Conservation (phyloP, 1,284 basidiomycete genomes). For the Pterula multifida region DNA sequence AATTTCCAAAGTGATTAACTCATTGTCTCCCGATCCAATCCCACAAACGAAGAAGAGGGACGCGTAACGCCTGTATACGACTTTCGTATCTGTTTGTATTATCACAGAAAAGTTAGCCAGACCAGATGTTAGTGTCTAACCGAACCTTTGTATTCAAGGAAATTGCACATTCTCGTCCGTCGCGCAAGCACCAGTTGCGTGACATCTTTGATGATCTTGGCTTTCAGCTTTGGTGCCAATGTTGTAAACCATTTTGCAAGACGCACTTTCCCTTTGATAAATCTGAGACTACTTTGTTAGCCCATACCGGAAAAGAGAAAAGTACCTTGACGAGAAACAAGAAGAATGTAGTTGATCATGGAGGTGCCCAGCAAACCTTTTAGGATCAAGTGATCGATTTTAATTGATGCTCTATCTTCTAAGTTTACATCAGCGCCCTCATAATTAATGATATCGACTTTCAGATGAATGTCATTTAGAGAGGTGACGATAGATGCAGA, state of each 20-base stretch:
- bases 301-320: not conserved
- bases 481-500: too few species aligned
- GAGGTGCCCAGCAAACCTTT: not conserved
- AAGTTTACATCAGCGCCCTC: not conserved
- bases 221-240: constrained; percentile 86
- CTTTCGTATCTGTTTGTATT: constrained; percentile 70
- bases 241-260: constrained; percentile 99
- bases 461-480: too few species aligned
- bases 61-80: constrained; percentile 96
- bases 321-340: constrained; percentile 86
- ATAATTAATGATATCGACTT: not conserved
- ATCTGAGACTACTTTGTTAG: not conserved
- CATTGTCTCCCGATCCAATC: constrained; percentile 83
- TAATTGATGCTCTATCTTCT: too few species aligned
- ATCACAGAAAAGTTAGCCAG: not conserved
- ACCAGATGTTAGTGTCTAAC: not conserved
- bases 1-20: constrained; percentile 88
- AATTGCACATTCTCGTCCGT: constrained; percentile 97
- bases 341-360: constrained; percentile 84
- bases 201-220: constrained; percentile 98
- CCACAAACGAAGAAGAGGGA: constrained; percentile 97
- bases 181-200: constrained; percentile 96
- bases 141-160: constrained; percentile 95
- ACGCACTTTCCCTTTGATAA: constrained; percentile 78
- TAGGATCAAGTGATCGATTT: not conserved